These are phyloP conservation scores for Aleurites moluccanus DNA, from an alignment of 441 rosid genomes.

Conservation along the genomic window DNA sequence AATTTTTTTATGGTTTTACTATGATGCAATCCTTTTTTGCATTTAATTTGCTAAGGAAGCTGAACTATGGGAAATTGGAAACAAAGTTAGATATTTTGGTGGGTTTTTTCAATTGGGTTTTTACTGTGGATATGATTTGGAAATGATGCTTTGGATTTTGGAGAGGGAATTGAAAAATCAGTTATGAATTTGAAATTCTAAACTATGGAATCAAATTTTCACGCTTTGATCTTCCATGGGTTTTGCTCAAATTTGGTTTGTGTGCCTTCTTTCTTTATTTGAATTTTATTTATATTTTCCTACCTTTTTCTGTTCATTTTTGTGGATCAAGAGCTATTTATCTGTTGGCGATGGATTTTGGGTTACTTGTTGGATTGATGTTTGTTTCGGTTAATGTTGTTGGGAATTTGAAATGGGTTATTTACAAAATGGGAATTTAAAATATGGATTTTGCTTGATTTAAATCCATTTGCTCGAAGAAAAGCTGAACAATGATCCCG, in stretches of 20 bases:
- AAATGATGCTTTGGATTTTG: conserved; percentile 7
- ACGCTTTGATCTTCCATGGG: background rate
- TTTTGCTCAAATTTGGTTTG: background rate
- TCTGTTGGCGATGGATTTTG: conserved; percentile 9
- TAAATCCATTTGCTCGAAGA: no score
- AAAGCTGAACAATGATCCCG: no score
- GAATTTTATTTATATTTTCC: background rate
- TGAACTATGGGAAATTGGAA: conserved; percentile 13
- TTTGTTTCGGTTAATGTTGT: no score
- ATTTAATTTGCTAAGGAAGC: background rate
- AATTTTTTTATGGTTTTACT: background rate
- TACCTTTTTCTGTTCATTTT: background rate
- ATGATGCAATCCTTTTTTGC: conserved; percentile 7
- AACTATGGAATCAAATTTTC: background rate
- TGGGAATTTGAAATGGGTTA: no score
- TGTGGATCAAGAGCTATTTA: background rate
- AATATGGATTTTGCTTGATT: no score
- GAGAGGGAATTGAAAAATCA: background rate
- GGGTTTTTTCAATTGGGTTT: conserved; percentile 5
- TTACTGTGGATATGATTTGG: conserved; percentile 1
- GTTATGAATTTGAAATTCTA: background rate
- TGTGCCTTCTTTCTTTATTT: background rate
- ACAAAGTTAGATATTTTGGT: background rate
- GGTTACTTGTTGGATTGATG: no score
- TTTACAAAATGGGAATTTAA: no score